Evolutionary conservation across 345 rosid genomes (phyloP).

Genomic region (Draba incana): DNA sequence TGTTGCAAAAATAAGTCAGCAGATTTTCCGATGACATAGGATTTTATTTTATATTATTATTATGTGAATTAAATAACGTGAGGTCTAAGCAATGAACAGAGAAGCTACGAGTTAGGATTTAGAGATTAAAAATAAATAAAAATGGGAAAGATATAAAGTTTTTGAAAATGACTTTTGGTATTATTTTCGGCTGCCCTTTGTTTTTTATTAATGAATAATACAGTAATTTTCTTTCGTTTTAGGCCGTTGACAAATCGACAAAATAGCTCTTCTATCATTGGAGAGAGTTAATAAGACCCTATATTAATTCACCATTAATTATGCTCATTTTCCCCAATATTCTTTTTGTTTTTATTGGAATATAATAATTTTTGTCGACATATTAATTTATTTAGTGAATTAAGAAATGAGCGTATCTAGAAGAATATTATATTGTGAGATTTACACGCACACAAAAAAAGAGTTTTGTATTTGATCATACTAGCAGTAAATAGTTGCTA

Average conservation of each 20-base stretch:
- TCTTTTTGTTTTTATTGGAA: background rate
- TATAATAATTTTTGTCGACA: background rate
- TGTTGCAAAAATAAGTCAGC: constrained; percentile 25
- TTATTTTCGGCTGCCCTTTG: background rate
- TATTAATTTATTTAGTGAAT: background rate
- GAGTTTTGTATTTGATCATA: background rate
- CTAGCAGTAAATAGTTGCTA: background rate
- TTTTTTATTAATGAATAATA: background rate
- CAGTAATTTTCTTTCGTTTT: background rate
- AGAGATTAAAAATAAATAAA: background rate
- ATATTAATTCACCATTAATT: background rate
- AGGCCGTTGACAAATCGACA: background rate
- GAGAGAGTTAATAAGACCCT: constrained; percentile 9
- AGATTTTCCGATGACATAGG: constrained; percentile 35
- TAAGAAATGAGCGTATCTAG: constrained; percentile 17
- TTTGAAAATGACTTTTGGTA: constrained; percentile 26
- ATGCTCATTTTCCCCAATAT: constrained; percentile 2
- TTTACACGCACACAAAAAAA: background rate
- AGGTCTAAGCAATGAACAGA: constrained; percentile 31
- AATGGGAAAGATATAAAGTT: background rate
- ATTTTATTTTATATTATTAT: background rate
- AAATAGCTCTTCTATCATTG: background rate
- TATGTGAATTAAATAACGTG: constrained; percentile 21
- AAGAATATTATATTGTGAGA: background rate
- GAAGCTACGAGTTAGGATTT: background rate